phyloP scores from a whole-genome alignment of 495 filamentous ascomycete genomes.

The Aspergillus kassunensis region DNA sequence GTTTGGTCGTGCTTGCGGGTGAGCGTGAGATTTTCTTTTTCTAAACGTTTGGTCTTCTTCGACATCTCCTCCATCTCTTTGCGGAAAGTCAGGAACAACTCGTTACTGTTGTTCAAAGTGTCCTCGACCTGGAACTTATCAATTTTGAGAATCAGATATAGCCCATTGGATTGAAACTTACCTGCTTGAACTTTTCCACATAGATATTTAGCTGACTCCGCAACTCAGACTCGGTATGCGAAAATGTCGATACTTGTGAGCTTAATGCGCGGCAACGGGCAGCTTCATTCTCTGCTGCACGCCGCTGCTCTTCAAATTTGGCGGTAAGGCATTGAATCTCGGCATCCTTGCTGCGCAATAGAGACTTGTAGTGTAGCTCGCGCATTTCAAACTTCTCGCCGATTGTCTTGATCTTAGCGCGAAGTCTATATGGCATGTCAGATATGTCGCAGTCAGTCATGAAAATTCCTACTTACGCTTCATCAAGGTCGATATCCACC shows the following conservation, averaged over 20 bases:
- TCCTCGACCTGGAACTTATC: constrained; percentile 78
- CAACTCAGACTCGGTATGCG: constrained; percentile 90
- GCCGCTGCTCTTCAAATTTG: constrained; percentile 82
- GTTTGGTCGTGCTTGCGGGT: constrained; percentile 92
- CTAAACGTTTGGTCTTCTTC: constrained; percentile 95
- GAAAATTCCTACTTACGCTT: constrained; percentile 57
- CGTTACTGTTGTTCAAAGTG: constrained; percentile 97
- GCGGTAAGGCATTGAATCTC: constrained; percentile 89
- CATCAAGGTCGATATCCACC: constrained; percentile 76
- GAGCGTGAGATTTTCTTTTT: constrained; percentile 90
- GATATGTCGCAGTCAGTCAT: background rate
- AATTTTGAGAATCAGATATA: constrained; percentile 16
- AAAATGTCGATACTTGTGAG: constrained; percentile 89
- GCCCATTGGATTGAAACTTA: constrained; percentile 44
- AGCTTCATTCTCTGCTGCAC: constrained; percentile 75
- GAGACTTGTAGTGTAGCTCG: constrained; percentile 83
- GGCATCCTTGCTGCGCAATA: constrained; percentile 91
- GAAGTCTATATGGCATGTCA: constrained; percentile 56
- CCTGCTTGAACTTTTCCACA: constrained; percentile 99
- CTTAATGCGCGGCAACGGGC: constrained; percentile 77
- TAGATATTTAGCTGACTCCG: constrained; percentile 96
- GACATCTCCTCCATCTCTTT: constrained; percentile 99
- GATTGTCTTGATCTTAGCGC: constrained; percentile 85
- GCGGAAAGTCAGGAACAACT: constrained; percentile 94
- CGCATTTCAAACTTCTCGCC: constrained; percentile 94